Conservation (phyloP, 345 rosid genomes). For the Populus simonii region DNA sequence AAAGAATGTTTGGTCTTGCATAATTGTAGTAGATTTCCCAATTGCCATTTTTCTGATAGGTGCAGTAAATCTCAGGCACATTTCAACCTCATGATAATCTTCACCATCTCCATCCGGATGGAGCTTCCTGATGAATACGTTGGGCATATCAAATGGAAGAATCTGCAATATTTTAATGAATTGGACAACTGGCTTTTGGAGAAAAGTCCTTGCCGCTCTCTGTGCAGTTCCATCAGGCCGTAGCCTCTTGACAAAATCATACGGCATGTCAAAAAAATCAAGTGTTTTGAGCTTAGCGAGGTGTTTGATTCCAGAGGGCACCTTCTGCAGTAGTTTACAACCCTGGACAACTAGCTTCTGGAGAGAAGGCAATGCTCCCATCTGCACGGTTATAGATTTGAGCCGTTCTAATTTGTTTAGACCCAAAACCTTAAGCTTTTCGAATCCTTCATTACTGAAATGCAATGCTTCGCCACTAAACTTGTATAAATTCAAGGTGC, state of each 20-base stretch:
- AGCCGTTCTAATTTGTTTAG: constrained; percentile 16
- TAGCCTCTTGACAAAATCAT: too few species aligned
- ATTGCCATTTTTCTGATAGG: not conserved
- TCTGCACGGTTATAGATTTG: constrained; percentile 4
- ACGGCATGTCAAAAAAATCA: too few species aligned
- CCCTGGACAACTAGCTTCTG: constrained; percentile 21
- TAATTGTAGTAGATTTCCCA: not conserved
- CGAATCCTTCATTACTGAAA: constrained; percentile 14
- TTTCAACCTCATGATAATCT: constrained; percentile 3
- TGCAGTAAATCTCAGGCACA: constrained; percentile 10
- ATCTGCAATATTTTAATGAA: too few species aligned
- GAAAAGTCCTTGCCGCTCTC: too few species aligned
- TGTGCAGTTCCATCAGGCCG: too few species aligned
- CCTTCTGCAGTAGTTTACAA: constrained; percentile 15
- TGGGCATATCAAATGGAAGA: constrained; percentile 19
- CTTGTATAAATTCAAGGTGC: constrained; percentile 17
- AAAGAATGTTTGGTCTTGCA: too few species aligned
- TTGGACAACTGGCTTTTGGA: too few species aligned
- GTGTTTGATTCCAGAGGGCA: constrained; percentile 25
- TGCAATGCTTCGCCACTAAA: constrained; percentile 15
- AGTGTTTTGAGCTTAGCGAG: too few species aligned
- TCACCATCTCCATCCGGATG: constrained; percentile 9
- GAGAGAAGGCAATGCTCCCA: constrained; percentile 28
- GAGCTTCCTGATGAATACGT: not conserved
- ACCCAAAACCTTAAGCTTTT: constrained; percentile 18